Evolutionary conservation across 208 protist species (phyloP).

Genomic region (Acanthamoeba triangularis): DNA sequence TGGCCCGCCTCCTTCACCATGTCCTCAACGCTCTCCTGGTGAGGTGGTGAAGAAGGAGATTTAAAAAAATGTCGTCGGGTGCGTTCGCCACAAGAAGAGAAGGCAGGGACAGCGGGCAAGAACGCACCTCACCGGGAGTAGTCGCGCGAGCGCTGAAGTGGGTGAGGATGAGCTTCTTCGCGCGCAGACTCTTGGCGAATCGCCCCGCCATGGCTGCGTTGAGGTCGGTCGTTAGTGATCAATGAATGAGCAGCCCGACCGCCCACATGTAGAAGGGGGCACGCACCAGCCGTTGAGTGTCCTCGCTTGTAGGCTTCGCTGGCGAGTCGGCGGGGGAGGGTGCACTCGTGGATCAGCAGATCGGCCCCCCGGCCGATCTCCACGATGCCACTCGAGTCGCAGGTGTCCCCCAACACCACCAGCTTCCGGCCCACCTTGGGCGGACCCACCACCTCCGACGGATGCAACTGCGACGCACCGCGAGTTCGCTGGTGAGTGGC

Average conservation of each 20-base stretch:
- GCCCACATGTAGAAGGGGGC: not conserved
- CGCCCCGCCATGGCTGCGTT: slow-evolving; percentile 50
- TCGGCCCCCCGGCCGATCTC: not conserved
- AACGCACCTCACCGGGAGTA: not conserved
- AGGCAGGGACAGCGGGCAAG: not conserved
- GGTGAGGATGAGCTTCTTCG: slow-evolving; percentile 75
- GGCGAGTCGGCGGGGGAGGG: slow-evolving; percentile 30
- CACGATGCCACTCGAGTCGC: not conserved
- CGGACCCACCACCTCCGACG: slow-evolving; percentile 34
- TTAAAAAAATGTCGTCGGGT: too few species aligned
- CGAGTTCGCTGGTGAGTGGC: not conserved
- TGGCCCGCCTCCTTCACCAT: not conserved
- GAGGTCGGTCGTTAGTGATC: not conserved
- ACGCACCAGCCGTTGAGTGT: slow-evolving; percentile 9
- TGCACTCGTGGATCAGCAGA: slow-evolving; percentile 56
- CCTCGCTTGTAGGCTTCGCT: slow-evolving; percentile 25
- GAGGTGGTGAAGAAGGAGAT: not conserved
- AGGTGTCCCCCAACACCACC: slow-evolving; percentile 57
- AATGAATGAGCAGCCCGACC: not conserved
- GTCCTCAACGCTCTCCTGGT: slow-evolving; percentile 21
- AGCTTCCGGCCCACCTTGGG: not conserved
- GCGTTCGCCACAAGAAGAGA: not conserved
- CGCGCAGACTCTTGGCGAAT: slow-evolving; percentile 32
- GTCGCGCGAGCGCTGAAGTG: slow-evolving; percentile 63
- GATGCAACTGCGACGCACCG: not conserved